phyloP scores from a whole-genome alignment of 2,329 filamentous ascomycete genomes.

The Coleophoma eucalyptorum region DNA sequence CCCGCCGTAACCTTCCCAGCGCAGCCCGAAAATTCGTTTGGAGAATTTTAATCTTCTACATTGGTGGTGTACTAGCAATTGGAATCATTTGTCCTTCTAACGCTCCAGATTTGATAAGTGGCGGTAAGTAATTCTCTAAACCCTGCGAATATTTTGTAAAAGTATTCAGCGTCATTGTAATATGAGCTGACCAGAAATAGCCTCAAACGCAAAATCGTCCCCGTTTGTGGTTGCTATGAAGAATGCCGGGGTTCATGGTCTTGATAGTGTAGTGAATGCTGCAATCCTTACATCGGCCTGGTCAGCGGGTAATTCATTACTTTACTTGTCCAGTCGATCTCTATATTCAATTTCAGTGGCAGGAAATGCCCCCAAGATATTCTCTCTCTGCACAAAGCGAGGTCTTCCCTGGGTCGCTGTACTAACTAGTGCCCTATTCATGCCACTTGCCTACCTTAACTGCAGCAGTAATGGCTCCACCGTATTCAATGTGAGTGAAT shows the following conservation, averaged over 20 bases:
- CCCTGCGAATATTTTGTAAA: too few relatives aligned
- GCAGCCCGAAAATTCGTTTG: slow-evolving; percentile 58
- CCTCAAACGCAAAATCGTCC: slow-evolving; percentile 47
- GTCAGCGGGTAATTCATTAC: slow-evolving; percentile 51
- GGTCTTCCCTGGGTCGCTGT: slow-evolving; percentile 48
- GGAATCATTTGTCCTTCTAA: slow-evolving; percentile 54
- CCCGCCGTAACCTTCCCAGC: slow-evolving; percentile 53
- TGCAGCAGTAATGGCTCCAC: slow-evolving; percentile 37
- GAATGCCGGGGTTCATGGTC: slow-evolving; percentile 41
- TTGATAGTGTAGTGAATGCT: slow-evolving; percentile 51
- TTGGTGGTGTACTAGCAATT: slow-evolving; percentile 51
- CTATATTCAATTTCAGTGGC: slow-evolving; percentile 48
- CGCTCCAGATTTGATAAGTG: slow-evolving; percentile 44
- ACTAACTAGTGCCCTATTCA: slow-evolving; percentile 35
- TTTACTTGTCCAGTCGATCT: slow-evolving; percentile 47
- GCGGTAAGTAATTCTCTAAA: too few relatives aligned
- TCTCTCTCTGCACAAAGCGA: slow-evolving; percentile 43
- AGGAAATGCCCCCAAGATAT: slow-evolving; percentile 46
- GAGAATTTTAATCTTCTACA: slow-evolving; percentile 59
- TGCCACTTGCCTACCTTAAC: slow-evolving; percentile 43
- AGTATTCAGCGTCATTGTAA: too few relatives aligned
- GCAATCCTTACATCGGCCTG: slow-evolving; percentile 51
- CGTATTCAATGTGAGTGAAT: slow-evolving; percentile 49
- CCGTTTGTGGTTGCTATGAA: slow-evolving; percentile 45
- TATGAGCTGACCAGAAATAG: too few relatives aligned